These are phyloP conservation scores for Myriosclerotinia curreyana DNA, from an alignment of 2,329 filamentous ascomycete genomes.

Conservation along the genomic window DNA sequence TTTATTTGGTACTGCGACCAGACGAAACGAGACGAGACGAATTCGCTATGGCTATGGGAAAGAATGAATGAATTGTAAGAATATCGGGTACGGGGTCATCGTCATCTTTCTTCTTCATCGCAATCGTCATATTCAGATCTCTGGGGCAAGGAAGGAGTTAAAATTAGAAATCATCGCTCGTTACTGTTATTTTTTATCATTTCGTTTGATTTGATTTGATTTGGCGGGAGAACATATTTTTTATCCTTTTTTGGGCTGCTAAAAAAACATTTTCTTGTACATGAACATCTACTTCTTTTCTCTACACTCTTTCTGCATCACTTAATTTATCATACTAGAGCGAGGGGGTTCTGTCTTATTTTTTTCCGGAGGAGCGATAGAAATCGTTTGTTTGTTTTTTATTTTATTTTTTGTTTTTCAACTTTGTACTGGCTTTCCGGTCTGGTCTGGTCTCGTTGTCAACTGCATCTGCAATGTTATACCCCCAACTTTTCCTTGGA, in stretches of 20 bases:
- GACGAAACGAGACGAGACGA: constrained; percentile 7
- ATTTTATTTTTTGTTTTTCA: neutral
- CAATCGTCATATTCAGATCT: constrained; percentile 6
- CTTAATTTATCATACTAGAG: constrained; percentile 1
- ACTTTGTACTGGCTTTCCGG: neutral
- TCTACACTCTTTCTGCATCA: constrained; percentile 9
- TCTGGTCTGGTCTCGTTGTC: neutral
- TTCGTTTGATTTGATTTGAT: neutral
- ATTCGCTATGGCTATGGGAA: neutral
- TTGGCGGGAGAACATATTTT: neutral
- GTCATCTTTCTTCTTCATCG: neutral
- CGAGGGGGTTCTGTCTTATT: neutral
- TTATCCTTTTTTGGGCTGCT: neutral
- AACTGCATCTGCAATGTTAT: constrained; percentile 9
- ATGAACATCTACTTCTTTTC: constrained; percentile 15
- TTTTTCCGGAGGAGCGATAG: neutral
- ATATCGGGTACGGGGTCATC: constrained; percentile 15
- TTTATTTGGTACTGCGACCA: neutral
- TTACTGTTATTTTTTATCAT: neutral
- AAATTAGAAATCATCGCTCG: constrained; percentile 17
- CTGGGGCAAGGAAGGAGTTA: constrained; percentile 9
- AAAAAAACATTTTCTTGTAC: constrained; percentile 13
- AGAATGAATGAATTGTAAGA: constrained; percentile 21
- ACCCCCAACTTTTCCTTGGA: constrained; percentile 4
- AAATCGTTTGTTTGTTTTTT: neutral